phyloP scores from a whole-genome alignment of 2,329 filamentous ascomycete genomes.

The Ceratocystis destructans region DNA sequence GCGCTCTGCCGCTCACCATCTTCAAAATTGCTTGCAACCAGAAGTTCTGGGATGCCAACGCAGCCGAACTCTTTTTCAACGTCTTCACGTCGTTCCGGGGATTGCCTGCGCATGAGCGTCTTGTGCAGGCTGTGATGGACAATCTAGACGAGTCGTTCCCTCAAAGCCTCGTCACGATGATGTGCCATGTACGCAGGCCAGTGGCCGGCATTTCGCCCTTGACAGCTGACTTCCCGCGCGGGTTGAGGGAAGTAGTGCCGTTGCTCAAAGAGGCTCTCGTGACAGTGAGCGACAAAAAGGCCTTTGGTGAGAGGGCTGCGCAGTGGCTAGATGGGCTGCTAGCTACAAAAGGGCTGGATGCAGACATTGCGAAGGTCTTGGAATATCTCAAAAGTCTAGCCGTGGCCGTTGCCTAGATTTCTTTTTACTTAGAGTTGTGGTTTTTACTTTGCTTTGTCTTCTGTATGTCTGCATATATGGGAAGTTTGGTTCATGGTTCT shows the following conservation, averaged over 20 bases:
- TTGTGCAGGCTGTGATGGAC: conserved; percentile 61
- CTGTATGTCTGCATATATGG: neutral
- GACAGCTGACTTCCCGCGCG: conserved; percentile 59
- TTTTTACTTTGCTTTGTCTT: neutral
- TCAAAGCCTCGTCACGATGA: conserved; percentile 47
- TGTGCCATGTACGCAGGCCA: conserved; percentile 58
- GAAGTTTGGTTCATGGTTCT: conserved; percentile 10
- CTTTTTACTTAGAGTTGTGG: neutral
- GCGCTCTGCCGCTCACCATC: conserved; percentile 86
- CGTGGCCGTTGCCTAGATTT: neutral
- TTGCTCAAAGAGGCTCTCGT: conserved; percentile 41
- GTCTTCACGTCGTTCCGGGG: conserved; percentile 59
- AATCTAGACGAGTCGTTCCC: conserved; percentile 47
- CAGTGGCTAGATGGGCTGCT: conserved; percentile 44
- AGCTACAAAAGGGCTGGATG: conserved; percentile 37
- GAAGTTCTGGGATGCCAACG: conserved; percentile 49
- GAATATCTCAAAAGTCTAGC: conserved; percentile 33
- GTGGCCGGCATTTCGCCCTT: conserved; percentile 49
- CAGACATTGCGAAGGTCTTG: conserved; percentile 41
- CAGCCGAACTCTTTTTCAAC: conserved; percentile 67
- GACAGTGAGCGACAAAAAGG: conserved; percentile 33
- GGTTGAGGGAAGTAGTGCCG: conserved; percentile 51
- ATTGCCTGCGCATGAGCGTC: conserved; percentile 41
- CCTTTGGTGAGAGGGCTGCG: conserved; percentile 35
- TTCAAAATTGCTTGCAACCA: conserved; percentile 78